phyloP scores from a whole-genome alignment of 139 green algal genomes.

The Chlorella sp. region DNA sequence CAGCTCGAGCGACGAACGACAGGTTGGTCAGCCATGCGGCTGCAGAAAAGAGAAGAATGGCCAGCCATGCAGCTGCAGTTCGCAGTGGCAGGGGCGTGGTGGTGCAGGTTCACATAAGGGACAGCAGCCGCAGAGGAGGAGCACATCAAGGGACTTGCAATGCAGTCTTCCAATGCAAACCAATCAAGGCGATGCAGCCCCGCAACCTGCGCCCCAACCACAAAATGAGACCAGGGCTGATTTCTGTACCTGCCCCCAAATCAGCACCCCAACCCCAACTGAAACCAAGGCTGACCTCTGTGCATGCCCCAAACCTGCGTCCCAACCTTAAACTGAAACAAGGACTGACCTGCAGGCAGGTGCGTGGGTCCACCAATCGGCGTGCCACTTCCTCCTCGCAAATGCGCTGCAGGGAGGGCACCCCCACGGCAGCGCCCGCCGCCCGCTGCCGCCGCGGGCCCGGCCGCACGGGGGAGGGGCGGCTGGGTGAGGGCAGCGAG shows the following conservation, averaged over 20 bases:
- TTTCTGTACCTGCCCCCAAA: too few relatives aligned
- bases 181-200: too few relatives aligned
- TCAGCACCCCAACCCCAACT: too few relatives aligned
- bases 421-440: background rate
- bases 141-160: too few relatives aligned
- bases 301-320: background rate
- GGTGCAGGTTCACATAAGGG: background rate
- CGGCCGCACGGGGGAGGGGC: background rate
- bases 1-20: background rate
- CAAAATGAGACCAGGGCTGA: too few relatives aligned
- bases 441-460: background rate
- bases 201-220: too few relatives aligned
- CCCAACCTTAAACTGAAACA: background rate
- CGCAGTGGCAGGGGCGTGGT: background rate
- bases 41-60: too few relatives aligned
- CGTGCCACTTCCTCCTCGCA: constrained; percentile 74
- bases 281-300: too few relatives aligned
- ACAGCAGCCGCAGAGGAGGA: background rate
- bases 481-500: background rate
- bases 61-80: background rate
- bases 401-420: constrained; percentile 74
- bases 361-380: constrained; percentile 82
- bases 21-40: background rate
- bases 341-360: constrained; percentile 41
- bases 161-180: too few relatives aligned